Base-by-base conservation (phyloP, 2,329 filamentous ascomycete genomes). In the Venturiaceae sp. region DNA sequence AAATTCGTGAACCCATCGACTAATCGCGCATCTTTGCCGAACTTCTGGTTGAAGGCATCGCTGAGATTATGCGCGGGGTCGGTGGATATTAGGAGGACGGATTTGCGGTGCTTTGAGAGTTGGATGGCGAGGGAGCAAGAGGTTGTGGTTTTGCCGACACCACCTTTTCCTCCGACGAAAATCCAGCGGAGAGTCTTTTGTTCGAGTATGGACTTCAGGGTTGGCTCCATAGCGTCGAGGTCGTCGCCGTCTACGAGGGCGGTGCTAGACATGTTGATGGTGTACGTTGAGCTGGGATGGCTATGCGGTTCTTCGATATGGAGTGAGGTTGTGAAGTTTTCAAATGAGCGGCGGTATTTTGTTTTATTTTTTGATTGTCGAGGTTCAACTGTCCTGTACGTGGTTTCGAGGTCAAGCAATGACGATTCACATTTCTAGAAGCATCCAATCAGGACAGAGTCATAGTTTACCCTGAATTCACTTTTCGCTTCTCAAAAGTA, bases 121-220 rank as follows among this genome's bases (percentile, higher is more conserved):
- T 99, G 94, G 71, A 99, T 97, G 63, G 94, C 94, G 64, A 99
- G 87, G 9, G 92, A 96, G 77, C 94, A 99, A 7, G 92, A 97
- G 16, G 94, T 99, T n/a, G 94, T 99, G 30, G 94, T 99, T 80
- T 99, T 99, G 73, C 94, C 94, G 50, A 99, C 94, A 71, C 94
- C 94, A 69, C 94, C 94, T 77, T 99, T 99, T 65, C 94, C 94
- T 68, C 94, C 94, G 61, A 99, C 94, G 69, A 99, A 99, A 75
- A 99, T 95, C 94, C 94, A 99, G 72, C 94, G 90, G 58, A 99
- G 85, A 34, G 89, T 87, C 74, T 91, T 90, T 75, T 99, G 94
- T 78, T 95, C 90, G 68, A 99, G 84, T 70, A 99, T 91, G 63
- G 89, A 88, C 77, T 96, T 89, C 68, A 99, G 88, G 56, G 89